Conservation (phyloP, 768 basidiomycete genomes). For the Pleurotus platypus region DNA sequence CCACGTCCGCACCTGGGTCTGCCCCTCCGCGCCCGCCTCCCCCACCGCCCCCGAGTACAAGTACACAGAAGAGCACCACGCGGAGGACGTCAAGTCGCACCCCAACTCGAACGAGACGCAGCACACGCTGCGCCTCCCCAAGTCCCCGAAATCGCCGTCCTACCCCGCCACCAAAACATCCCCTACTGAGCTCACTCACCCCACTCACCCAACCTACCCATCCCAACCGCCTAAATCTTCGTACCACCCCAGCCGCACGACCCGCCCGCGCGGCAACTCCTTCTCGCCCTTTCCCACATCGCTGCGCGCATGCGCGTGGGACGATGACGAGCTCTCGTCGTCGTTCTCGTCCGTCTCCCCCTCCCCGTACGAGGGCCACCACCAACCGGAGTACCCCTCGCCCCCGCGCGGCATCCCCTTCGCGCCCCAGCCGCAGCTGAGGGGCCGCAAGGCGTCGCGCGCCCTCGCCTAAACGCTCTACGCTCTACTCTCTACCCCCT, state of each 20-base stretch:
- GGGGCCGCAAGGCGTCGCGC: constrained; percentile 9
- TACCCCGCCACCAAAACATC: background rate
- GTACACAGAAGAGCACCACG: too few species aligned
- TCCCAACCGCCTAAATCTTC: constrained; percentile 5
- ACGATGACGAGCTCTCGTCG: constrained; percentile 8
- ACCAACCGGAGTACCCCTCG: background rate
- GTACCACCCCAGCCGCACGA: background rate
- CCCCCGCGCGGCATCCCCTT: background rate
- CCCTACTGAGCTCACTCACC: background rate
- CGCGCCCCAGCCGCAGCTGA: background rate
- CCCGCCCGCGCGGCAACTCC: background rate
- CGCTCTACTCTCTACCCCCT: background rate
- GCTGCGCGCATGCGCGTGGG: constrained; percentile 10
- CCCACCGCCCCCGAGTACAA: constrained; percentile 9
- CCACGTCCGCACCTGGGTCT: constrained; percentile 44
- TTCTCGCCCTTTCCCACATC: constrained; percentile 22
- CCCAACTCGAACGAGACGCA: background rate
- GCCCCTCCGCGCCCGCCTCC: constrained; percentile 25
- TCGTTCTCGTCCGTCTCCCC: constrained; percentile 13
- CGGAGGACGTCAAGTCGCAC: constrained; percentile 8
- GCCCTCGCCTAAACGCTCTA: constrained; percentile 7
- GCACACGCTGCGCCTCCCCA: constrained; percentile 1
- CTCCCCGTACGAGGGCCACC: background rate
- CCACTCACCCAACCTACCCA: too few species aligned
- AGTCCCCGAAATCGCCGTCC: background rate